These are phyloP conservation scores for Mycena sanguinolenta DNA, from an alignment of 768 basidiomycete species.

Conservation along the genomic window DNA sequence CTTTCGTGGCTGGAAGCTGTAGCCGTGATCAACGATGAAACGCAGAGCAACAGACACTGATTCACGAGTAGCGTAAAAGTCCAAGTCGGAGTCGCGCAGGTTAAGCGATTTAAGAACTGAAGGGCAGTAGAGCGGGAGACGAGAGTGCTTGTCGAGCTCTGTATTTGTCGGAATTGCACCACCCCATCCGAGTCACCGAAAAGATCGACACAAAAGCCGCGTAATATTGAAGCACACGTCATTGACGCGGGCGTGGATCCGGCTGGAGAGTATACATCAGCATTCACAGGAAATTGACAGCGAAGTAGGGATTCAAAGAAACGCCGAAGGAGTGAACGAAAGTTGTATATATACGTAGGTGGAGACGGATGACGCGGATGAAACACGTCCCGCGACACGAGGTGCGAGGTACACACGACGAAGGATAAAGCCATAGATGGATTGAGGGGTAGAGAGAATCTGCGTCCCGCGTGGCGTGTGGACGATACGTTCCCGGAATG, in stretches of 20 bases:
- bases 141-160: slow-evolving; percentile 56
- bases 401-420: too few species aligned
- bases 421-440: too few species aligned
- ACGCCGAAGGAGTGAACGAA: too few species aligned
- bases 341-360: too few species aligned
- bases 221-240: slow-evolving; percentile 6
- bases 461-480: too few species aligned
- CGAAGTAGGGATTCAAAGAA: too few species aligned
- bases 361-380: too few species aligned
- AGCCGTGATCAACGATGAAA: slow-evolving; percentile 41
- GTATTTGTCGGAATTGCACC: slow-evolving; percentile 55
- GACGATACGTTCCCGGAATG: too few species aligned
- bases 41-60: slow-evolving; percentile 30
- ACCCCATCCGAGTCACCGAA: slow-evolving; percentile 33
- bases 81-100: slow-evolving; percentile 63
- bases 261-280: too few species aligned
- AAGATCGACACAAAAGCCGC: slow-evolving; percentile 17
- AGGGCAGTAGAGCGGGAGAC: slow-evolving; percentile 69
- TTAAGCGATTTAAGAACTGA: slow-evolving; percentile 62
- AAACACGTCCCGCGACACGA: too few species aligned
- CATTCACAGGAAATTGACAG: too few species aligned
- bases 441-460: too few species aligned
- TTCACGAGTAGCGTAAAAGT: slow-evolving; percentile 58
- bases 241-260: slow-evolving; percentile 1
- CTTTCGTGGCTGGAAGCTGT: slow-evolving; percentile 36